phyloP scores from a whole-genome alignment of 306 rosid genomes.

The Prunus davidiana region DNA sequence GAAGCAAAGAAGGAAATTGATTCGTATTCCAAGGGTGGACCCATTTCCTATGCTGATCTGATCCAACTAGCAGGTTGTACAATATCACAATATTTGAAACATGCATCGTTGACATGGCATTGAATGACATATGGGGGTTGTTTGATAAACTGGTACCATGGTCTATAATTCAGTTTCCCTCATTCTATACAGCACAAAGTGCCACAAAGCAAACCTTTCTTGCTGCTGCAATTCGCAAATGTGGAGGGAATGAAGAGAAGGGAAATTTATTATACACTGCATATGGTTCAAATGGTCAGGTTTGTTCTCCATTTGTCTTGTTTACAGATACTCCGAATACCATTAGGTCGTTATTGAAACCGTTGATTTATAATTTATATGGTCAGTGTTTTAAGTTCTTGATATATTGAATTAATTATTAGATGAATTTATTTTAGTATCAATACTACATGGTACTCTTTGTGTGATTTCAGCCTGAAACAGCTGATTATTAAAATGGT shows the following conservation, averaged over 20 bases:
- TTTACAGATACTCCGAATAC: neutral
- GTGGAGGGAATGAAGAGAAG: slow-evolving; percentile 93
- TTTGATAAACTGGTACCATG: neutral
- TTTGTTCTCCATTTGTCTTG: slow-evolving; percentile 23
- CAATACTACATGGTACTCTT: no score
- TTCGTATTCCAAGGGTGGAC: slow-evolving; percentile 84
- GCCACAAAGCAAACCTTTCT: slow-evolving; percentile 74
- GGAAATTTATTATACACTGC: slow-evolving; percentile 70
- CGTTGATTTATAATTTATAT: neutral
- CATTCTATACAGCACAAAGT: slow-evolving; percentile 66
- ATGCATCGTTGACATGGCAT: slow-evolving; percentile 2
- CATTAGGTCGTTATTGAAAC: neutral
- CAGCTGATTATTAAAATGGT: no score
- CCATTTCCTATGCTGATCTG: slow-evolving; percentile 85
- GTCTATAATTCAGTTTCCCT: slow-evolving; percentile 18
- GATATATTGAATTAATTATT: no score
- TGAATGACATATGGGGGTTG: neutral
- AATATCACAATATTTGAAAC: slow-evolving; percentile 13
- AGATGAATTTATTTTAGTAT: no score
- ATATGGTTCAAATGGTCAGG: slow-evolving; percentile 98
- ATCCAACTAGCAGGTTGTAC: slow-evolving; percentile 71
- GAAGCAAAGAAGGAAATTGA: slow-evolving; percentile 92
- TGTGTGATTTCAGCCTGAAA: no score
- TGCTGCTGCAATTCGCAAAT: slow-evolving; percentile 85
- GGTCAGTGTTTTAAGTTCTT: no score